Evolutionary conservation across 2,329 filamentous ascomycete species (phyloP).

Genomic region (Tothia fuscella): DNA sequence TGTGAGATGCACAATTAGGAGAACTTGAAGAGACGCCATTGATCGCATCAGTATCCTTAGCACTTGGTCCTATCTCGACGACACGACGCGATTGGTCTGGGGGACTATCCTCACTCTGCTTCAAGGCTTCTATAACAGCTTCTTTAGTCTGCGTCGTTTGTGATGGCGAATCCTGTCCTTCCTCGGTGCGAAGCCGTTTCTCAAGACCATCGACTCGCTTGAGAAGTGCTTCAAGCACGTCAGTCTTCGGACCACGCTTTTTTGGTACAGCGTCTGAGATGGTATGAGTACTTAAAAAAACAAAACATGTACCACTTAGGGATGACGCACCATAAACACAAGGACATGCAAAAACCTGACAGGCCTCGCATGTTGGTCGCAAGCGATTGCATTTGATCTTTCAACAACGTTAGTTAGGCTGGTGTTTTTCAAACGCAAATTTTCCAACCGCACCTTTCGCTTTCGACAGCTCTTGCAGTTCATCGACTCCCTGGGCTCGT

Average conservation of each 20-base stretch:
- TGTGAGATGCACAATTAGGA: too few relatives aligned
- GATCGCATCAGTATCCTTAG: too few relatives aligned
- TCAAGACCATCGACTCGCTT: conserved; percentile 80
- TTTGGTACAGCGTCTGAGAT: conserved; percentile 72
- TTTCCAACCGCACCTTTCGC: conserved; percentile 54
- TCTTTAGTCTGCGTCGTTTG: conserved; percentile 9
- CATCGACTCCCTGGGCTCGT: conserved; percentile 79
- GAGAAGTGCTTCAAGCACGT: conserved; percentile 71
- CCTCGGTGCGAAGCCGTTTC: conserved; percentile 54
- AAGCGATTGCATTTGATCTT: conserved; percentile 89
- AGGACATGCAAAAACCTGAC: conserved; percentile 76
- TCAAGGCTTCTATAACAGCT: conserved; percentile 4
- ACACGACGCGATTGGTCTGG: too few relatives aligned
- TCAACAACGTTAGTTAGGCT: conserved; percentile 10
- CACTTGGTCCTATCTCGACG: too few relatives aligned
- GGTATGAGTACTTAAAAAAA: background rate
- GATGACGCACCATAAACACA: conserved; percentile 65
- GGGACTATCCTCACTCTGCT: conserved; percentile 3
- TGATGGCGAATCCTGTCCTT: conserved; percentile 31
- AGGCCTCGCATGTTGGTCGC: conserved; percentile 75
- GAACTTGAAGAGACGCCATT: too few relatives aligned
- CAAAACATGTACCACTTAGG: background rate
- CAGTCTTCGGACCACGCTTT: conserved; percentile 81
- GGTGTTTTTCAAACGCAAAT: background rate
- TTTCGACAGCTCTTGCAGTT: conserved; percentile 93